phyloP scores from a whole-genome alignment of 176 grass and related monocot species.

The Carex scoparia region DNA sequence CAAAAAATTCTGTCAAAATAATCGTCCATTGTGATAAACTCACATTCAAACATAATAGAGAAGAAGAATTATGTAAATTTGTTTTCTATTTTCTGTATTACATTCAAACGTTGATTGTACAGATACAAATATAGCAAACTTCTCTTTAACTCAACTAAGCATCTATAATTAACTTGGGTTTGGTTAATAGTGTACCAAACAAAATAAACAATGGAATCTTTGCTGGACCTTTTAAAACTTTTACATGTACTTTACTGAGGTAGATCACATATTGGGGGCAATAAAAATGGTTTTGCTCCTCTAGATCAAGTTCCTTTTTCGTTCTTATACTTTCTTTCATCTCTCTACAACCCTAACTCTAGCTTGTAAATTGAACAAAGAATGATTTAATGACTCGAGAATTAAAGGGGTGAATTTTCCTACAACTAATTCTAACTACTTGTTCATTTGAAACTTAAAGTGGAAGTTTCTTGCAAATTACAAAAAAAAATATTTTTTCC shows the following conservation, averaged over 20 bases:
- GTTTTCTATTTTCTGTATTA: no score
- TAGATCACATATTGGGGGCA: neutral
- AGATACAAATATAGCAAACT: no score
- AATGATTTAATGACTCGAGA: neutral
- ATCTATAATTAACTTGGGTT: no score
- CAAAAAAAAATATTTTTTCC: neutral
- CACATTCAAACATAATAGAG: no score
- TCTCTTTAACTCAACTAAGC: no score
- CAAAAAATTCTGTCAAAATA: no score
- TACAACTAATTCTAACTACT: neutral
- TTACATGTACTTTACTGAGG: neutral
- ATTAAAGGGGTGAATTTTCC: neutral
- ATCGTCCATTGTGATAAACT: no score
- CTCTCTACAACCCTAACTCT: neutral
- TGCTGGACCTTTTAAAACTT: neutral
- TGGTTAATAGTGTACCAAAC: neutral
- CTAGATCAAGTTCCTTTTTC: neutral
- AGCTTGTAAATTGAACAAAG: neutral
- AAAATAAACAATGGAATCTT: neutral
- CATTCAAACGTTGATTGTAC: no score
- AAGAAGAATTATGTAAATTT: no score
- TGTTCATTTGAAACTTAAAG: neutral
- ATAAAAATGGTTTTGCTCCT: neutral
- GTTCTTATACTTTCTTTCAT: neutral
- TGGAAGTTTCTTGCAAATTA: neutral